Evolutionary conservation across 306 rosid genomes (phyloP), one percentile per base, ranked within the genome.

Genomic region (Acmispon strigosus): DNA sequence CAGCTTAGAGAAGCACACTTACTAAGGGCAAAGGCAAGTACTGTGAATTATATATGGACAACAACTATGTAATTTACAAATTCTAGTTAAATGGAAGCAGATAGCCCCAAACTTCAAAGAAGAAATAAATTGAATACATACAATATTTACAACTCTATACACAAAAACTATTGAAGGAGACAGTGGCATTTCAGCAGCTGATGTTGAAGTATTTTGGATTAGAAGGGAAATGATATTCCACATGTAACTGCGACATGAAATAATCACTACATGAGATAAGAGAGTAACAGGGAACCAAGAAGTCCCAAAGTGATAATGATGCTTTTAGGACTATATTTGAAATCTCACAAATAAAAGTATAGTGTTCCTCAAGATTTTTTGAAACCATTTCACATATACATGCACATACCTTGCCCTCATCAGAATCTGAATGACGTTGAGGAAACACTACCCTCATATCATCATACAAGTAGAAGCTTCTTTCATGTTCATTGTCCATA

Each of bases 381-480:
- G 16, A 67, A 44, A 45, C 36, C 37, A 59, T 17, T 32, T 49
- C 43, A 61, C 14, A 51, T 10, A 74, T 24, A 61, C 10, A 64
- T 12, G 44, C 27, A 37, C 84, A 72, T 82, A 89, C 96, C 94
- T 87, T 86, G 69, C 97, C 97, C 49, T 87, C 97, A 75, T 92
- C 97, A 18, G 94, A 70, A 84, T 92, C 97, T 1, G 89, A 84
- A 81, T 89, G 94, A 19, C 97, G 92, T 66, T 89, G 97, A 54
- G 96, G 97, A 76, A 92, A 92, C 80, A 92, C 94, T 19, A 86
- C 96, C 76, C 90, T 84, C 84, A 87, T 76, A 72, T 89, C 94
- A 72, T 86, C 84, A 66, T 76, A 84, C 87, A 92, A 76, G 85
- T 92, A 92, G 90, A 92, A 92, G 24, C 85, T 88, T 58, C 90